Conservation (phyloP, 2,329 filamentous ascomycete genomes). For the Colletotrichum spaethianum region DNA sequence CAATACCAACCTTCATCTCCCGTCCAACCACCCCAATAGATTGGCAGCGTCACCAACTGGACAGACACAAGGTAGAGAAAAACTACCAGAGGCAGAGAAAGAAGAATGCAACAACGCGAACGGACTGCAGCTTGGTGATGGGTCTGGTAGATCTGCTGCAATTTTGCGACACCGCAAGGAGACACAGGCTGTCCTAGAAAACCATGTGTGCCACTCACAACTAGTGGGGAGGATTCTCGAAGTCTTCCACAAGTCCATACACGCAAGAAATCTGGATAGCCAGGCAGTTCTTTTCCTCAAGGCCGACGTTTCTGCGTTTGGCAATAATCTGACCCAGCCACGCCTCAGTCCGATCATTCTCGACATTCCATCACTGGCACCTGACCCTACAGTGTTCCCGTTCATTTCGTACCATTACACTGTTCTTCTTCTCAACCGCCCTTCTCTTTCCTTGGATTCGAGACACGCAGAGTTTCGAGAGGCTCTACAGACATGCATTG, state of each 20-base stretch:
- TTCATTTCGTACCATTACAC: slow-evolving; percentile 48
- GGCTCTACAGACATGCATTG: slow-evolving; percentile 32
- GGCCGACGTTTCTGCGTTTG: slow-evolving; percentile 33
- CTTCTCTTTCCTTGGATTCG: slow-evolving; percentile 49
- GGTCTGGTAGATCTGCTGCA: background rate
- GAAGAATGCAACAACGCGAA: background rate
- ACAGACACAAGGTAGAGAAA: background rate
- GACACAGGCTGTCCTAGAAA: slow-evolving; percentile 26
- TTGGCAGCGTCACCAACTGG: background rate
- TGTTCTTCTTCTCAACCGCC: slow-evolving; percentile 51
- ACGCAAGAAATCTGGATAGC: slow-evolving; percentile 22
- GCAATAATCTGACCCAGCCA: slow-evolving; percentile 25
- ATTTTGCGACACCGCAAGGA: slow-evolving; percentile 21
- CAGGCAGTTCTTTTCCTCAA: slow-evolving; percentile 33
- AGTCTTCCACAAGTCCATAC: slow-evolving; percentile 36
- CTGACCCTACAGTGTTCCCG: slow-evolving; percentile 29
- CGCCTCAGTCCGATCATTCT: background rate
- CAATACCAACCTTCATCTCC: slow-evolving; percentile 28
- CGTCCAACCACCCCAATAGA: slow-evolving; percentile 29
- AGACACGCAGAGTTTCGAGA: slow-evolving; percentile 28
- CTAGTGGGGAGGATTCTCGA: slow-evolving; percentile 31
- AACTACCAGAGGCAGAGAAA: background rate
- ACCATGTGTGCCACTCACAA: slow-evolving; percentile 26
- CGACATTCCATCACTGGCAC: slow-evolving; percentile 8
- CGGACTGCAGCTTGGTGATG: background rate